Evolutionary conservation across 225 moss, liverwort and hornwort species (phyloP).

Genomic region (Straminergon stramineum): DNA sequence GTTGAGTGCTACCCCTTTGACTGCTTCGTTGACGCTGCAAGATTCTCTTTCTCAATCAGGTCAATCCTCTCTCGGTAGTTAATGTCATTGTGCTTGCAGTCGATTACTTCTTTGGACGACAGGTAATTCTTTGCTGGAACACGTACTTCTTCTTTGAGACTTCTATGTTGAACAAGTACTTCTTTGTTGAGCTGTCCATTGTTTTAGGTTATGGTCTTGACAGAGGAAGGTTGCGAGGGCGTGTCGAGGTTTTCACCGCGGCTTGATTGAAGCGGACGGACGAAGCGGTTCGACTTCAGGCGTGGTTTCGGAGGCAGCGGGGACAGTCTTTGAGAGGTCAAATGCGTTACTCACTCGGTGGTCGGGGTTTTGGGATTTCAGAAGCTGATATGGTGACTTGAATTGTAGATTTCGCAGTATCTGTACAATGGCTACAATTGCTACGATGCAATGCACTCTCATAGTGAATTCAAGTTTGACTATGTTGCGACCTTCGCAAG

Average conservation of each 20-base stretch:
- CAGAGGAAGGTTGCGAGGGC: neutral
- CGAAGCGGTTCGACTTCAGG: neutral
- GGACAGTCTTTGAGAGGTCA: neutral
- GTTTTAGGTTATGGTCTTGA: neutral
- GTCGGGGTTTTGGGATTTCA: neutral
- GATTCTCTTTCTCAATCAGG: neutral
- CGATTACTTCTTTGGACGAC: neutral
- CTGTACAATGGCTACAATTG: slow-evolving; percentile 6
- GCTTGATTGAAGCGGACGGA: neutral
- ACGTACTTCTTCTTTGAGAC: neutral
- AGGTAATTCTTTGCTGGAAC: neutral
- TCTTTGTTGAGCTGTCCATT: neutral
- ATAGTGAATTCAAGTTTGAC: neutral
- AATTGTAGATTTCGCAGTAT: neutral
- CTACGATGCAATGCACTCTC: neutral
- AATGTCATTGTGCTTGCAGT: neutral
- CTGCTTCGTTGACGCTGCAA: neutral
- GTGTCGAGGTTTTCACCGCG: neutral
- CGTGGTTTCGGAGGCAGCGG: neutral
- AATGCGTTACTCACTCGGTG: neutral
- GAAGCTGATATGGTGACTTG: neutral
- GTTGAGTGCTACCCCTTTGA: neutral
- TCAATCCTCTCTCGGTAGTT: neutral
- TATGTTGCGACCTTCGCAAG: neutral
- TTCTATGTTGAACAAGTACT: neutral